These are phyloP conservation scores for Talaromyces sp. DNA, from an alignment of 2,329 filamentous ascomycete genomes.

Conservation along the genomic window DNA sequence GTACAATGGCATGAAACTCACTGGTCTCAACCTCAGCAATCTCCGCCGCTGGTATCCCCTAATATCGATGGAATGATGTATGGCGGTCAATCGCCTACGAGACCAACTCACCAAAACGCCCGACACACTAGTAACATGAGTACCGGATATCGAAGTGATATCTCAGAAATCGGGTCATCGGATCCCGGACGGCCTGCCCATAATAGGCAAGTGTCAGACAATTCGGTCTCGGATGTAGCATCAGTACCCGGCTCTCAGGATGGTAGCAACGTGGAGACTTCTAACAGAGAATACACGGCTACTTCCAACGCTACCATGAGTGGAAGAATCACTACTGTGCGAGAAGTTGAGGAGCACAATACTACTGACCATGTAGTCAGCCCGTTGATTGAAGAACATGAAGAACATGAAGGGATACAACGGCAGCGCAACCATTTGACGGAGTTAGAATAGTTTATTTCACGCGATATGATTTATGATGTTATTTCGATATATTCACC, in stretches of 20 bases:
- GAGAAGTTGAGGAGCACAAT: constrained; percentile 16
- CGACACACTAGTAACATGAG: constrained; percentile 12
- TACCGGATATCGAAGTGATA: constrained; percentile 15
- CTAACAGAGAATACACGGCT: neutral
- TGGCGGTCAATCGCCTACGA: neutral
- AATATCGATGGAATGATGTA: constrained; percentile 17
- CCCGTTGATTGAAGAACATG: neutral
- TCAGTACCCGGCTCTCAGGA: constrained; percentile 5
- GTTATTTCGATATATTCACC: neutral
- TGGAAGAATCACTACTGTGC: constrained; percentile 13
- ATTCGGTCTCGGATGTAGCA: constrained; percentile 12
- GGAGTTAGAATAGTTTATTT: neutral
- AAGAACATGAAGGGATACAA: neutral
- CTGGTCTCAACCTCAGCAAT: constrained; percentile 16
- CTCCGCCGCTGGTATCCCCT: constrained; percentile 15
- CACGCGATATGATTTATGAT: neutral
- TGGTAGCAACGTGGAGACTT: neutral
- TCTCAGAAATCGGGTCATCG: constrained; percentile 17
- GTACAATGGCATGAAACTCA: constrained; percentile 8
- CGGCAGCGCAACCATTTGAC: neutral
- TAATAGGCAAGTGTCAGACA: constrained; percentile 13
- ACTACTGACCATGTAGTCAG: neutral
- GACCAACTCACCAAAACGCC: neutral
- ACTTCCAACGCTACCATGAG: neutral
- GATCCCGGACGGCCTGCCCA: neutral